These are phyloP conservation scores for Aaosphaeria pasadenensis DNA, from an alignment of 2,329 filamentous ascomycete species.

Conservation along the genomic window DNA sequence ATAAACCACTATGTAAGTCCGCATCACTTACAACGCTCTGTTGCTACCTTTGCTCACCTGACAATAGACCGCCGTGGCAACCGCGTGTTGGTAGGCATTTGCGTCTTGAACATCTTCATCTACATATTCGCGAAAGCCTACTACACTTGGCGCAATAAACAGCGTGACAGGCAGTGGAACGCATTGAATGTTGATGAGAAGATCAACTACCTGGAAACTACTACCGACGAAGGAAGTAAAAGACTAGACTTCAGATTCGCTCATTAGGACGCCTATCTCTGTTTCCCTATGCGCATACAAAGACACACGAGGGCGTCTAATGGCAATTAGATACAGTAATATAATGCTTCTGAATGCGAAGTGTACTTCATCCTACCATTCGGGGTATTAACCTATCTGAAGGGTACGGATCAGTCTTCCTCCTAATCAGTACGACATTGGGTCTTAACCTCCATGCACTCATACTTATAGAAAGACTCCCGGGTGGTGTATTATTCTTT, in stretches of 20 bases:
- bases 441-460: background rate
- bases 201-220: conserved; percentile 21
- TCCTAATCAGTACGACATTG: background rate
- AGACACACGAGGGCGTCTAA: background rate
- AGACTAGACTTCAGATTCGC: conserved; percentile 29
- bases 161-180: conserved; percentile 24
- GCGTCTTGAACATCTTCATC: conserved; percentile 27
- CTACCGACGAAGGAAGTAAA: conserved; percentile 27
- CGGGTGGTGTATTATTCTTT: no score
- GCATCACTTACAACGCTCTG: background rate
- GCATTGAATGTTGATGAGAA: conserved; percentile 26
- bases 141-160: conserved; percentile 42
- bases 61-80: conserved; percentile 39
- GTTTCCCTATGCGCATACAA: background rate
- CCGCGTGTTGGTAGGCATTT: conserved; percentile 30
- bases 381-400: background rate
- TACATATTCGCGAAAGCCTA: conserved; percentile 38
- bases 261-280: conserved; percentile 10
- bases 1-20: conserved; percentile 47
- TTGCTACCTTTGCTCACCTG: background rate
- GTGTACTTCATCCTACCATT: background rate
- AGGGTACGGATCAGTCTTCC: background rate
- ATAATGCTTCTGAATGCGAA: no score
- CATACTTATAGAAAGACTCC: no score
- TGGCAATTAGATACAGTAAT: background rate